These are phyloP conservation scores for Corrigiola litoralis DNA, from an alignment of 179 eudicot genomes.

Conservation along the genomic window DNA sequence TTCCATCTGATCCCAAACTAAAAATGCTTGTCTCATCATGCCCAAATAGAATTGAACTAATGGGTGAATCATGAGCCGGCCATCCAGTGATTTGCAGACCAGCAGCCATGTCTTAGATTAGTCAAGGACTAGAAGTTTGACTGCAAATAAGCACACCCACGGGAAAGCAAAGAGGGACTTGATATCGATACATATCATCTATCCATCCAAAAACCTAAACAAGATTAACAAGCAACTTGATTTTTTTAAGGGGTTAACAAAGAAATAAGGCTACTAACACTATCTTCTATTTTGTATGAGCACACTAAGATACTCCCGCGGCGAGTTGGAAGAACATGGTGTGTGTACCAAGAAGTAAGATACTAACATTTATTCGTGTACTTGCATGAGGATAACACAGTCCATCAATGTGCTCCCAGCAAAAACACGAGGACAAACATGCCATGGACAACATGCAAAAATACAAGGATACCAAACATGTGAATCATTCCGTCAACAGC, in stretches of 20 bases:
- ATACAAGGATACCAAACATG: slow-evolving; percentile 92
- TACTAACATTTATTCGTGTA: neutral
- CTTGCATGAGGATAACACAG: neutral
- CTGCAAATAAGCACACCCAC: slow-evolving; percentile 3
- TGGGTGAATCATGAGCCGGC: slow-evolving; percentile 98
- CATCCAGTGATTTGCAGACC: slow-evolving; percentile 94
- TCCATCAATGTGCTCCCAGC: neutral
- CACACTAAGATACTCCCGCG: too few species aligned
- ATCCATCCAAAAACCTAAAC: neutral
- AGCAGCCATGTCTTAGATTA: slow-evolving; percentile 74
- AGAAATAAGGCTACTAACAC: neutral
- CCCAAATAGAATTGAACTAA: slow-evolving; percentile 82
- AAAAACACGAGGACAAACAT: neutral
- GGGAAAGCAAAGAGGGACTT: neutral
- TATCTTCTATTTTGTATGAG: neutral
- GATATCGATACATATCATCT: neutral
- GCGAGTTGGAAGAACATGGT: too few species aligned
- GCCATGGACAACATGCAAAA: neutral
- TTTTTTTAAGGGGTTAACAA: neutral
- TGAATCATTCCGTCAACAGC: slow-evolving; percentile 97
- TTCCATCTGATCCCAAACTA: slow-evolving; percentile 87
- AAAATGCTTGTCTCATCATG: slow-evolving; percentile 95
- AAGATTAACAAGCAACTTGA: neutral
- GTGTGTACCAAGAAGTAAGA: neutral
- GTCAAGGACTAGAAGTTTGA: slow-evolving; percentile 36